These are phyloP conservation scores for Cercis canadensis DNA, from an alignment of 306 rosid species.

Conservation along the genomic window DNA sequence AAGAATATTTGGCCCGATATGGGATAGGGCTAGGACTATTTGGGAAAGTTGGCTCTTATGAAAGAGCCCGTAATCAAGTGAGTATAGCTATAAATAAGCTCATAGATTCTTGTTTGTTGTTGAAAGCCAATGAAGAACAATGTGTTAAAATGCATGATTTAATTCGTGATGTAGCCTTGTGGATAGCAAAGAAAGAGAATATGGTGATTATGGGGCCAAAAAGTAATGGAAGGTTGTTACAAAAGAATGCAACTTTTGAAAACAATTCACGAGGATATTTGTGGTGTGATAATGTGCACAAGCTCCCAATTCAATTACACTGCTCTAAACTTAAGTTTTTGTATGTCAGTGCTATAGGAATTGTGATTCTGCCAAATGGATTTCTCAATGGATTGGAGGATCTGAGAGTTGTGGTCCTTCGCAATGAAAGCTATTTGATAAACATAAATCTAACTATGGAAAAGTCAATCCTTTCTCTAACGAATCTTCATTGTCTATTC, in stretches of 20 bases:
- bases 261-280: background rate
- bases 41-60: background rate
- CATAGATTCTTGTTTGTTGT: conserved; percentile 12
- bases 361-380: background rate
- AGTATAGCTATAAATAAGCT: background rate
- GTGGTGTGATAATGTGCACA: background rate
- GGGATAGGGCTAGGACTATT: background rate
- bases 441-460: background rate
- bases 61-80: background rate
- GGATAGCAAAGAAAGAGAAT: background rate
- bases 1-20: conserved; percentile 3
- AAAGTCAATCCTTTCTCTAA: background rate
- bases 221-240: too few species aligned
- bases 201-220: background rate
- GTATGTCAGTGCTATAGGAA: fast-evolving
- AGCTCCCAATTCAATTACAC: background rate
- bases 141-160: conserved; percentile 26
- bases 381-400: background rate
- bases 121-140: background rate
- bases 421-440: too few species aligned
- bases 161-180: conserved; percentile 16
- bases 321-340: conserved; percentile 22
- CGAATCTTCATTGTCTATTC: background rate
- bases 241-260: background rate
- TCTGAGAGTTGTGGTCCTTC: background rate